A percentile compares a stretch with the other conserved stretches of the same genome.
Conservation (phyloP, 23 red algal species). For the Cyanidiococcus yangmingshanensis region DNA sequence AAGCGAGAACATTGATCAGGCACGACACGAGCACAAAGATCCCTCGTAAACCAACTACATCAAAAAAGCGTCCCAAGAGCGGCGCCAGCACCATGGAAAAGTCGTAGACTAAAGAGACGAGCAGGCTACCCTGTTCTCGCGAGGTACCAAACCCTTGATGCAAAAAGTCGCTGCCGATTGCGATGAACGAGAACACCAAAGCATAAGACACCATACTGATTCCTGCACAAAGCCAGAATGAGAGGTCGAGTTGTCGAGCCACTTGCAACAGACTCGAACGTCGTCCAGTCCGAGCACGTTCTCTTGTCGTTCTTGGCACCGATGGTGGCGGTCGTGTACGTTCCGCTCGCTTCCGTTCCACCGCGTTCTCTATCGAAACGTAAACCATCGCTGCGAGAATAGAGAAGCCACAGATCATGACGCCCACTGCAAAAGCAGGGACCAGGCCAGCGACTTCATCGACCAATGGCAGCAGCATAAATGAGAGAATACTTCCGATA, state of each 20-base stretch:
- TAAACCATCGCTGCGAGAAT: slow-evolving; percentile 14
- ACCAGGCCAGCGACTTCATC: slow-evolving; percentile 7
- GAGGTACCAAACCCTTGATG: slow-evolving; percentile 6
- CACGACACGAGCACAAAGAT: not conserved
- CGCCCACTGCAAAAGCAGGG: slow-evolving; percentile 26
- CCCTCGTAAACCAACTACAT: slow-evolving; percentile 19
- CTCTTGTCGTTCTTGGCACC: not conserved
- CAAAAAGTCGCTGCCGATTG: slow-evolving; percentile 23
- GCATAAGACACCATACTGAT: slow-evolving; percentile 24
- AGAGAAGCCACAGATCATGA: slow-evolving; percentile 11
- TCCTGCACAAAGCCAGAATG: slow-evolving; percentile 22
- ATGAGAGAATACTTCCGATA: slow-evolving; percentile 27
- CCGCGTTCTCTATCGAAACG: slow-evolving; percentile 15
- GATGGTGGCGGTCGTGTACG: not conserved
- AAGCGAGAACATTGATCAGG: not conserved
- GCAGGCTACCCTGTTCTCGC: not conserved
- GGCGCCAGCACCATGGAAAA: slow-evolving; percentile 32
- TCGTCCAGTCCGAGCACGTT: not conserved
- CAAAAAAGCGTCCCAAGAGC: slow-evolving; percentile 18
- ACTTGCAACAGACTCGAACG: not conserved
- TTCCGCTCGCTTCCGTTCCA: not conserved
- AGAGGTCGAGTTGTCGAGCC: slow-evolving; percentile 2
- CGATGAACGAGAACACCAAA: slow-evolving; percentile 29
- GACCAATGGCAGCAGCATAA: slow-evolving; percentile 17
- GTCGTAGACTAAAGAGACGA: slow-evolving; percentile 29